Evolutionary conservation across 371 early-diverging fungal genomes (phyloP).

Genomic region (Mortierella sp.): DNA sequence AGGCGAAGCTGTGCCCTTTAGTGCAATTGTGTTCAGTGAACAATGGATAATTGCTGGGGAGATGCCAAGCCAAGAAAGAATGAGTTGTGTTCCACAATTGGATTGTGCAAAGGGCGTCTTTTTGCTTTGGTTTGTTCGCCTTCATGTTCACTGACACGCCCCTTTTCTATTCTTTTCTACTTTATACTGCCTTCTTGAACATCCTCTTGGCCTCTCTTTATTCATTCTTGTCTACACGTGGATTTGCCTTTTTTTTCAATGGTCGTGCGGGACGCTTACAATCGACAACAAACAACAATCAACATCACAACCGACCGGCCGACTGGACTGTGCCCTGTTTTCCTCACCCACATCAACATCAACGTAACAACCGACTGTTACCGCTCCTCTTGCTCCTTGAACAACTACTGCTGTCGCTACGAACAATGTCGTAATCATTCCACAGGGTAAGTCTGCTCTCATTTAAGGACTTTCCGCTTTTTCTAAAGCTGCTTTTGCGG

Average conservation of each 20-base stretch:
- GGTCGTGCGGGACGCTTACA: background rate
- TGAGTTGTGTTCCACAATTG: background rate
- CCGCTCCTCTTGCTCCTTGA: background rate
- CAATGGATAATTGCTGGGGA: conserved; percentile 13
- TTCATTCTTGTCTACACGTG: background rate
- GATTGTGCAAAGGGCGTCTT: background rate
- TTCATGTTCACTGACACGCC: background rate
- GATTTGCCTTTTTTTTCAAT: background rate
- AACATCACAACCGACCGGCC: conserved; percentile 1
- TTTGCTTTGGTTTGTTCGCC: background rate
- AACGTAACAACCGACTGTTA: background rate
- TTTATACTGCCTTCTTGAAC: conserved; percentile 3
- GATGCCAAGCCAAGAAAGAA: conserved; percentile 35
- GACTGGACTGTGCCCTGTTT: background rate
- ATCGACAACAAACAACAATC: conserved; percentile 1
- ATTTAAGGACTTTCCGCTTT: background rate
- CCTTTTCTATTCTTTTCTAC: conserved; percentile 4
- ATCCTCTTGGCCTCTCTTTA: background rate
- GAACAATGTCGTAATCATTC: background rate
- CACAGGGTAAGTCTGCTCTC: conserved; percentile 7
- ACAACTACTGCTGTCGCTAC: background rate
- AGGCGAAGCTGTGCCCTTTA: background rate
- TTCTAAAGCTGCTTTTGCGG: background rate
- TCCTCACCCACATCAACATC: background rate
- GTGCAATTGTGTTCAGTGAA: background rate